Evolutionary conservation across 495 filamentous ascomycete species (phyloP).

Genomic region (Penicillium diatomitis): DNA sequence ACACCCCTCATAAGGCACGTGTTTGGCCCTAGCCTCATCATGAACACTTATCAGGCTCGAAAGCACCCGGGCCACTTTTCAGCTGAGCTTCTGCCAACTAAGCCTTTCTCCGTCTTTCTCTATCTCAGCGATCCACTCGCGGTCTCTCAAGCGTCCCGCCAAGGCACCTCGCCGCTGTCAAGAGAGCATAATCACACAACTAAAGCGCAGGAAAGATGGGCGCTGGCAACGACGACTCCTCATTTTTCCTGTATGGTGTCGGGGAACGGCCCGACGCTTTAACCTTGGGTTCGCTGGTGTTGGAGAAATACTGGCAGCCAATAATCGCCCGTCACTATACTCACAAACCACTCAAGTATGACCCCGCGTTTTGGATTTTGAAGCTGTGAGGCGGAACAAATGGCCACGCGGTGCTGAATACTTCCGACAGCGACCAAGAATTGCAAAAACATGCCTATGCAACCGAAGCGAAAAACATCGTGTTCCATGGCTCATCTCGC

Average conservation of each 20-base stretch:
- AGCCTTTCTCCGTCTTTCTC: no score
- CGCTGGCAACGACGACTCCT: constrained; percentile 11
- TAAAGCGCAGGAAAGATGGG: not conserved
- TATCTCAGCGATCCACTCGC: no score
- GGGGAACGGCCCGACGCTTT: constrained; percentile 19
- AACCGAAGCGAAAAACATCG: constrained; percentile 8
- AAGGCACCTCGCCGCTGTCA: no score
- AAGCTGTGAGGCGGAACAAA: no score
- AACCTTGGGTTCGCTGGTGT: constrained; percentile 16
- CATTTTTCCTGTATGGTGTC: constrained; percentile 20
- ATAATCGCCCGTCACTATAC: constrained; percentile 20
- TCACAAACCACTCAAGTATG: constrained; percentile 13
- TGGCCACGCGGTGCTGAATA: not conserved
- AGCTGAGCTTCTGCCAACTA: no score
- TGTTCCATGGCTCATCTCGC: constrained; percentile 14
- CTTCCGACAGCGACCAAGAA: constrained; percentile 7
- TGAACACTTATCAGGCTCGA: no score
- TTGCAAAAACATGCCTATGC: constrained; percentile 13
- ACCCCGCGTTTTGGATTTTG: no score
- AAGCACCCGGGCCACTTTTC: no score
- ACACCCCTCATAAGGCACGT: no score
- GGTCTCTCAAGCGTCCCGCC: no score
- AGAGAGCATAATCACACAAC: no score
- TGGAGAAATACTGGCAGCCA: constrained; percentile 23
- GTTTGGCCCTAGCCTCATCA: no score